These are phyloP conservation scores for Canariomyces notabilis DNA, from an alignment of 2,329 filamentous ascomycete species.

Conservation along the genomic window DNA sequence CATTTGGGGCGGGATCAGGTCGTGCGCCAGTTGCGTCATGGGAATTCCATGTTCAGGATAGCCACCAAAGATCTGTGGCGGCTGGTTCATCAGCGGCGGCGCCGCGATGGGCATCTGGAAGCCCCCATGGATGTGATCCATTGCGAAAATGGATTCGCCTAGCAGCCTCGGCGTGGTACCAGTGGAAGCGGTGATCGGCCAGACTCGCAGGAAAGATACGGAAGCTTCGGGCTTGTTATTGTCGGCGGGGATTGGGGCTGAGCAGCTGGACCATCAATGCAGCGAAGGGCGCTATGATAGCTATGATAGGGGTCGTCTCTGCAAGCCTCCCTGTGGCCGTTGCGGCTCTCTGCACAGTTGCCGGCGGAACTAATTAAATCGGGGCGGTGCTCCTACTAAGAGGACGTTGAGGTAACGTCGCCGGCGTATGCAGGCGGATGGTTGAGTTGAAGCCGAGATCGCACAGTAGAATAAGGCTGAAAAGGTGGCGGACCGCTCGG, in stretches of 20 bases:
- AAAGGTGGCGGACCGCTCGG: too few species aligned
- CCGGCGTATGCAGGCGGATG: too few species aligned
- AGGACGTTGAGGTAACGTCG: neutral
- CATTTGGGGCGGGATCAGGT: conserved; percentile 53
- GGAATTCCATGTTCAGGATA: conserved; percentile 58
- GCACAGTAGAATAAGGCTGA: too few species aligned
- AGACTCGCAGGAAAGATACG: neutral
- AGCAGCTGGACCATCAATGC: conserved; percentile 8
- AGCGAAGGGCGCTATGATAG: too few species aligned
- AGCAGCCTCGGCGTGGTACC: conserved; percentile 3
- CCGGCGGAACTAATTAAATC: too few species aligned
- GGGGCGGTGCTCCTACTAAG: neutral
- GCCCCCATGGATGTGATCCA: conserved; percentile 47
- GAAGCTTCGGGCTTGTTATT: neutral
- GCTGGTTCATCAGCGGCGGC: conserved; percentile 59
- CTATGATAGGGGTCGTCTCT: too few species aligned
- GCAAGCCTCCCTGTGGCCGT: neutral
- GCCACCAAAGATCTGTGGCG: conserved; percentile 63
- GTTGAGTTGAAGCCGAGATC: too few species aligned
- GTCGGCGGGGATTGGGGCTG: conserved; percentile 12
- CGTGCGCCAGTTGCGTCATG: conserved; percentile 50
- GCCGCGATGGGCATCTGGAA: conserved; percentile 56
- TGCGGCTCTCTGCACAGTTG: conserved; percentile 4
- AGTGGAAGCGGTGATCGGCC: neutral
- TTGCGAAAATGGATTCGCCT: conserved; percentile 25